A percentile compares a stretch with the other conserved stretches of the same genome.
phyloP scores from a whole-genome alignment of 257 asterid genomes.

The Linaria vulgaris region DNA sequence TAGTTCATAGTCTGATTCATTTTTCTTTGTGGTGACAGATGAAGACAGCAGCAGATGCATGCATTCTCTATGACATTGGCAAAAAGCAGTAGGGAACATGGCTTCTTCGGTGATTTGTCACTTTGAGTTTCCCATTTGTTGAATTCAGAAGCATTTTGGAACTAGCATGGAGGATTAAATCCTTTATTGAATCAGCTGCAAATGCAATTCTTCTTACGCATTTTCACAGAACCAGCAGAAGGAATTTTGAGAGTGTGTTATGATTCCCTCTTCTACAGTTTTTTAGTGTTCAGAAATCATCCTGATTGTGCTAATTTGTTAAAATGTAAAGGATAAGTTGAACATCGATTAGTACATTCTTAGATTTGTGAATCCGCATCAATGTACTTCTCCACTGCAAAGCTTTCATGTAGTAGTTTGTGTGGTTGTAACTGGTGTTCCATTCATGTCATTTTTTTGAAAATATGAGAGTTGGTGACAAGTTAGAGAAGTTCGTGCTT shows the following conservation, averaged over 20 bases:
- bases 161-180: neutral
- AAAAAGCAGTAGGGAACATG: constrained; percentile 55
- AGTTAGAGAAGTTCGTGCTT: neutral
- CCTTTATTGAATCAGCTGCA: constrained; percentile 2
- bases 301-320: neutral
- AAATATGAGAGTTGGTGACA: neutral
- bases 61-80: constrained; percentile 74
- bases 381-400: neutral
- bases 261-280: neutral
- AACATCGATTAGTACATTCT: neutral
- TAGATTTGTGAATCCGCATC: neutral
- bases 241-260: neutral
- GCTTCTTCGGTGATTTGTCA: neutral
- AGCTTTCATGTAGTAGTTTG: neutral
- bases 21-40: constrained; percentile 49
- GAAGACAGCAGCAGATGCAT: constrained; percentile 92
- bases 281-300: neutral
- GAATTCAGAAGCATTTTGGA: constrained; percentile 6
- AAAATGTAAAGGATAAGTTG: too few species aligned
- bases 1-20: constrained; percentile 19
- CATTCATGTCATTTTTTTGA: neutral
- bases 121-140: constrained; percentile 14
- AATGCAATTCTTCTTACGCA: neutral
- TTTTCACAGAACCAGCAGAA: neutral
- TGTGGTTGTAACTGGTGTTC: too few species aligned